Percentiles rank a stretch among this genome's conserved stretches.
These are phyloP conservation scores for Kwoniella pini DNA, from an alignment of 768 basidiomycete species.

Conservation along the genomic window DNA sequence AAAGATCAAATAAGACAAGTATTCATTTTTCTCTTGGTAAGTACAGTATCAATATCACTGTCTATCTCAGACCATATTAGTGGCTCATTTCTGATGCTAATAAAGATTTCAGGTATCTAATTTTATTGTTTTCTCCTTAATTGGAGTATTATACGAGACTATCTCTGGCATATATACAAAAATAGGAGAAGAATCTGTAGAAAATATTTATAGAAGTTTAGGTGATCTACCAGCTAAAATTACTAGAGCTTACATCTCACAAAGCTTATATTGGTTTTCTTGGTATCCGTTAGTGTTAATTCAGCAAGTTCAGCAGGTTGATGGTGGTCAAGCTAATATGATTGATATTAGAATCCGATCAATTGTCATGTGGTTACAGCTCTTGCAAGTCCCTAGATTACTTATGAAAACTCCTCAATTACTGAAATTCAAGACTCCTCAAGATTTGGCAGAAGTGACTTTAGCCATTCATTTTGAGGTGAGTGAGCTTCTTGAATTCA, in stretches of 20 bases:
- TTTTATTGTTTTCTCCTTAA: conserved; percentile 43
- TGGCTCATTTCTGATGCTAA: too few relatives aligned
- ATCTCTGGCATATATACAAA: conserved; percentile 27
- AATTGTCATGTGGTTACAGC: conserved; percentile 28
- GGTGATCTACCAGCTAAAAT: conserved; percentile 40
- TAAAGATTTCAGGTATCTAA: conserved; percentile 42
- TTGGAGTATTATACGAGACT: conserved; percentile 43
- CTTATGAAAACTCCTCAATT: conserved; percentile 9
- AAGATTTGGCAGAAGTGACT: conserved; percentile 23
- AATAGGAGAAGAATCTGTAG: conserved; percentile 26
- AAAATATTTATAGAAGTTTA: conserved; percentile 29
- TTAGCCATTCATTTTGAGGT: conserved; percentile 38
- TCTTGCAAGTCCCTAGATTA: conserved; percentile 33
- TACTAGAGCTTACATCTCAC: conserved; percentile 45
- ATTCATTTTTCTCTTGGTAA: conserved; percentile 41
- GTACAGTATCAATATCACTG: not conserved
- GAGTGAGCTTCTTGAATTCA: conserved; percentile 8
- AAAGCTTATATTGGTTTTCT: conserved; percentile 45
- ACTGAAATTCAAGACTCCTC: conserved; percentile 16
- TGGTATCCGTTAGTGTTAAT: conserved; percentile 44
- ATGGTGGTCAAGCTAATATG: not conserved
- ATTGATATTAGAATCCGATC: conserved; percentile 15
- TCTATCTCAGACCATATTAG: not conserved
- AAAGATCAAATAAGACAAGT: conserved; percentile 38
- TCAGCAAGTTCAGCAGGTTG: not conserved